Conservation (phyloP, 768 basidiomycete species). For the Boletus barrowsii region DNA sequence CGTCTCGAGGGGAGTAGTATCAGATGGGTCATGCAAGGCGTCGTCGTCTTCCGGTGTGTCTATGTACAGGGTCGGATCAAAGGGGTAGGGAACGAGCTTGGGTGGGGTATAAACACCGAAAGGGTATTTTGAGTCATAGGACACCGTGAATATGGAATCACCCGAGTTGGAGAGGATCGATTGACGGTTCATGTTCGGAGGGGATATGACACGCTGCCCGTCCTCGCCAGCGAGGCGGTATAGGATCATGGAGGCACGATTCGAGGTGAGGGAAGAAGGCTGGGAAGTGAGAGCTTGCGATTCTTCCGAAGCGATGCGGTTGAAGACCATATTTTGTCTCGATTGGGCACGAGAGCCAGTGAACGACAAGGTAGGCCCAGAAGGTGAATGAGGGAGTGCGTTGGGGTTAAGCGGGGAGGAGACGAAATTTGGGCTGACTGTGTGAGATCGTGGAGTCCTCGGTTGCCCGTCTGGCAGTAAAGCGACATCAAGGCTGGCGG, state of each 20-base stretch:
- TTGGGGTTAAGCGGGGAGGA: slow-evolving; percentile 56
- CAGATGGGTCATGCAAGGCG: slow-evolving; percentile 60
- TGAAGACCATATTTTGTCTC: slow-evolving; percentile 39
- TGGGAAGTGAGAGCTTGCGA: slow-evolving; percentile 39
- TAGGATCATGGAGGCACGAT: slow-evolving; percentile 62
- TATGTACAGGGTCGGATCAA: slow-evolving; percentile 60
- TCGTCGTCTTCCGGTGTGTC: slow-evolving; percentile 73
- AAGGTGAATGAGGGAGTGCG: slow-evolving; percentile 9
- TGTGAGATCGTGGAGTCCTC: slow-evolving; percentile 26
- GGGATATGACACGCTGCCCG: slow-evolving; percentile 31
- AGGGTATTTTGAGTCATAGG: slow-evolving; percentile 68
- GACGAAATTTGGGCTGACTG: slow-evolving; percentile 34
- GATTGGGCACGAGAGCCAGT: slow-evolving; percentile 39
- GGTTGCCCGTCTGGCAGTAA: slow-evolving; percentile 23
- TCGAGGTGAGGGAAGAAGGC: slow-evolving; percentile 14
- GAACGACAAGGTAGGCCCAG: slow-evolving; percentile 13
- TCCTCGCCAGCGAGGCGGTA: slow-evolving; percentile 51
- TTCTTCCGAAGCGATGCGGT: slow-evolving; percentile 44
- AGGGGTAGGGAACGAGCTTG: slow-evolving; percentile 64
- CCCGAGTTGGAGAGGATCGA: slow-evolving; percentile 51
- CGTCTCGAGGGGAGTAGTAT: slow-evolving; percentile 27
- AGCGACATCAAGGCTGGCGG: slow-evolving; percentile 29
- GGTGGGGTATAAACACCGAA: slow-evolving; percentile 30
- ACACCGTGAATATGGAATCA: slow-evolving; percentile 48
- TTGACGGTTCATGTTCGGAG: slow-evolving; percentile 35